These are phyloP conservation scores for Diaporthe citriasiana DNA, from an alignment of 2,329 filamentous ascomycete genomes.

Conservation along the genomic window DNA sequence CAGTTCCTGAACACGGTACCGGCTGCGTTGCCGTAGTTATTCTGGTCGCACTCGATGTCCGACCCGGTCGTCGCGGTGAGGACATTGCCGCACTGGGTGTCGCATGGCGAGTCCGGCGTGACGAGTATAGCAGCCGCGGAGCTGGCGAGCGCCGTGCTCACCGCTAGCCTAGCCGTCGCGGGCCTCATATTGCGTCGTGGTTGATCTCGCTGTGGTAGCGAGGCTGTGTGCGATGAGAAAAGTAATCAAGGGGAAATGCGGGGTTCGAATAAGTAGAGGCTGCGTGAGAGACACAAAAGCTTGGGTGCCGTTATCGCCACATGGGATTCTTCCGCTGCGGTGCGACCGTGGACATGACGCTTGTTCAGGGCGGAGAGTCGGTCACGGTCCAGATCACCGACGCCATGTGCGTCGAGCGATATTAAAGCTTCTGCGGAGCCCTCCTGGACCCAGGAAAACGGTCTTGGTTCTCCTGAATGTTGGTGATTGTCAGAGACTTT, in stretches of 20 bases:
- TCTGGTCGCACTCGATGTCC: slow-evolving; percentile 64
- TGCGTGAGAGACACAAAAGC: slow-evolving; percentile 6
- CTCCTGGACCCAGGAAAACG: not conserved
- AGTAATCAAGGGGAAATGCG: slow-evolving; percentile 27
- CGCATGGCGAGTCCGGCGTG: slow-evolving; percentile 63
- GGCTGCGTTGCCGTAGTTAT: slow-evolving; percentile 54
- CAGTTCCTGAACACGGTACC: slow-evolving; percentile 68
- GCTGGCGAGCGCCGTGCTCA: slow-evolving; percentile 43
- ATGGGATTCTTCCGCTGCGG: slow-evolving; percentile 30
- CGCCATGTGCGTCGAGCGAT: slow-evolving; percentile 36
- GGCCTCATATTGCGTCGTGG: slow-evolving; percentile 38
- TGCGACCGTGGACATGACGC: slow-evolving; percentile 34
- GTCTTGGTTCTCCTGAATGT: slow-evolving; percentile 32
- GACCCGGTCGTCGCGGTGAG: slow-evolving; percentile 59
- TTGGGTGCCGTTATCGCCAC: slow-evolving; percentile 31
- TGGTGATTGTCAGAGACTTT: slow-evolving; percentile 38
- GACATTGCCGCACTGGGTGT: slow-evolving; percentile 67
- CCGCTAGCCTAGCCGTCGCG: slow-evolving; percentile 37
- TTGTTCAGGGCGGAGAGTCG: not conserved
- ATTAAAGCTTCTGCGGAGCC: slow-evolving; percentile 22
- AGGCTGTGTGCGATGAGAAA: not conserved
- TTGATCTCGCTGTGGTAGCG: slow-evolving; percentile 3
- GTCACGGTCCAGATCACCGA: slow-evolving; percentile 5
- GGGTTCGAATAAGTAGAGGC: slow-evolving; percentile 33
- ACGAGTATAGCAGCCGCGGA: slow-evolving; percentile 56